Evolutionary conservation across 345 rosid species (phyloP).

Genomic region (Corchorus capsularis): DNA sequence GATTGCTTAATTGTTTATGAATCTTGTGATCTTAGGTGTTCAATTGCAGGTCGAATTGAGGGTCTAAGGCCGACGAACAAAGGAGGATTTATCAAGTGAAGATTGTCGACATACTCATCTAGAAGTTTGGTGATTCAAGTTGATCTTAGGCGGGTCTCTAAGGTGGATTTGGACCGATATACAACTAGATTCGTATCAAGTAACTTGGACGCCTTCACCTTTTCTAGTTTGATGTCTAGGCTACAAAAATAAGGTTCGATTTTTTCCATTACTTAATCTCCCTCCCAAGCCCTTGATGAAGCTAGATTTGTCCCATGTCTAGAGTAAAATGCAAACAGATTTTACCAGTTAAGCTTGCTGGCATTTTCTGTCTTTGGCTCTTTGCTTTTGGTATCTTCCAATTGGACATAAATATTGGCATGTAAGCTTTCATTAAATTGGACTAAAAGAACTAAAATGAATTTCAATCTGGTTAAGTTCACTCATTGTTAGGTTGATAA

Average conservation of each 20-base stretch:
- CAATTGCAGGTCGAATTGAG: no score
- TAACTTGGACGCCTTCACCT: neutral
- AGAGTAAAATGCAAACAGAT: neutral
- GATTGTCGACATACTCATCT: no score
- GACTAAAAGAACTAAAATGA: neutral
- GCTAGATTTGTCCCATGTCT: neutral
- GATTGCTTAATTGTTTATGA: no score
- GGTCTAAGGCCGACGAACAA: no score
- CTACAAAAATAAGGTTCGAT: neutral
- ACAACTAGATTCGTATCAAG: no score
- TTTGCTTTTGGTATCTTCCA: neutral
- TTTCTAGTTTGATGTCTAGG: constrained; percentile 6
- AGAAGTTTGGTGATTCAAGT: no score
- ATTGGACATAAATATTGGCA: neutral
- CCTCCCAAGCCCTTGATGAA: neutral
- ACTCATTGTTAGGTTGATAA: neutral
- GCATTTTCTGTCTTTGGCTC: no score
- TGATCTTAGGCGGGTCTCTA: no score
- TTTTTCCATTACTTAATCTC: constrained; percentile 4
- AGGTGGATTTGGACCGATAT: no score
- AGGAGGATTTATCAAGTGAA: no score
- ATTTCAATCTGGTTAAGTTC: neutral
- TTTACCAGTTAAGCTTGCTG: neutral
- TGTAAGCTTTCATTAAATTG: neutral
- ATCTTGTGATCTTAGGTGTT: no score